These are phyloP conservation scores for Serendipita sp. DNA, from an alignment of 768 basidiomycete species.

Conservation along the genomic window DNA sequence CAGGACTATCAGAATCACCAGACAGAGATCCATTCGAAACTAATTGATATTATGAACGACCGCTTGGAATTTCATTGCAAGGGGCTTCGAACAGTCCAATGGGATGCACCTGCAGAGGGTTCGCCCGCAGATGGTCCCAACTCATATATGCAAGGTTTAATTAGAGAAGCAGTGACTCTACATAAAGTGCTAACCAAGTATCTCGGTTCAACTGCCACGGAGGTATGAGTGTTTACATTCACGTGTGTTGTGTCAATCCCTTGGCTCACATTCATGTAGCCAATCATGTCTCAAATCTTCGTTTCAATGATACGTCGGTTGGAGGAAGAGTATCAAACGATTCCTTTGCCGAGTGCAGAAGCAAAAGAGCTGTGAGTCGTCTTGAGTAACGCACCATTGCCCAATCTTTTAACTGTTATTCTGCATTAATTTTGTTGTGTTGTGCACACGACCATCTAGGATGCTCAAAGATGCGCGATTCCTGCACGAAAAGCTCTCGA, in stretches of 20 bases:
- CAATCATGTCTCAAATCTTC: constrained; percentile 90
- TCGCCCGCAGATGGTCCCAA: constrained; percentile 36
- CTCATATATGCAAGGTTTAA: constrained; percentile 81
- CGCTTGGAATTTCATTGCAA: constrained; percentile 73
- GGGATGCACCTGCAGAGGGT: constrained; percentile 24
- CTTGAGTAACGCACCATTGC: neutral
- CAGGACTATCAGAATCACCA: constrained; percentile 99
- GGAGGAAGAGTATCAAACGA: constrained; percentile 66
- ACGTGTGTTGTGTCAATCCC: neutral
- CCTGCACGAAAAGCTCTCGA: constrained; percentile 57
- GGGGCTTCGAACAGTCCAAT: constrained; percentile 66
- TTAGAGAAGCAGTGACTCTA: constrained; percentile 87
- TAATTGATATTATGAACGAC: constrained; percentile 97
- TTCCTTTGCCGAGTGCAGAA: constrained; percentile 66
- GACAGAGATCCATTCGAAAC: constrained; percentile 93
- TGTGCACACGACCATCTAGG: constrained; percentile 23
- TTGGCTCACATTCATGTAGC: constrained; percentile 25
- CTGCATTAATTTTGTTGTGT: neutral
- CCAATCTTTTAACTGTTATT: neutral
- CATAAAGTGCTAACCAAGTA: constrained; percentile 94
- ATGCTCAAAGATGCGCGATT: constrained; percentile 65
- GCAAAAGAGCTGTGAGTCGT: constrained; percentile 65
- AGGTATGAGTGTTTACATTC: constrained; percentile 35
- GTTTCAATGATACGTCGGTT: constrained; percentile 83
- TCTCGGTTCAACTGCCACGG: constrained; percentile 57